These are phyloP conservation scores for Akanthomyces muscarius DNA, from an alignment of 2,329 filamentous ascomycete species.

Conservation along the genomic window DNA sequence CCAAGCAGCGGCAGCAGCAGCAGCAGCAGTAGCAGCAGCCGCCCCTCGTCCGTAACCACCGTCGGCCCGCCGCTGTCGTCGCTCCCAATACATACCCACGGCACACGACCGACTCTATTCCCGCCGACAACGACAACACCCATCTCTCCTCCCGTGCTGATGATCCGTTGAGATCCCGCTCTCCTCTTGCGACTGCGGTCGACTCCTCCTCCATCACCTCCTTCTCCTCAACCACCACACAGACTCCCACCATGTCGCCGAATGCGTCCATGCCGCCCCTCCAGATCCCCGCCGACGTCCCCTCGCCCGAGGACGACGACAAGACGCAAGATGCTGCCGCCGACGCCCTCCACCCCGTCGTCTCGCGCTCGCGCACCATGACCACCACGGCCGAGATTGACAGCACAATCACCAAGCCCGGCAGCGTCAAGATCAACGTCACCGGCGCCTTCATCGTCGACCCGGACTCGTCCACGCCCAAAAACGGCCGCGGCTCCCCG, in stretches of 20 bases:
- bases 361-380: constrained; percentile 25
- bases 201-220: not conserved
- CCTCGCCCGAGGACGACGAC: not conserved
- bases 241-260: constrained; percentile 3
- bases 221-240: not conserved
- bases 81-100: not conserved
- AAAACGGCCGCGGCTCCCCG: constrained; percentile 44
- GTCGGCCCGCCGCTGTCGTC: not conserved
- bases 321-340: constrained; percentile 5
- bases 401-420: constrained; percentile 58
- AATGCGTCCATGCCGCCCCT: not conserved
- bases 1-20: not conserved
- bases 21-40: not conserved
- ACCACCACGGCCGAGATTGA: constrained; percentile 56
- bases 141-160: not conserved
- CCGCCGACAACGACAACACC: not conserved
- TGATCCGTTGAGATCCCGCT: not conserved
- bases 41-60: not conserved
- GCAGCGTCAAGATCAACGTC: constrained; percentile 89
- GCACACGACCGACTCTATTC: not conserved
- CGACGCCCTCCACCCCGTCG: not conserved
- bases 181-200: constrained; percentile 8
- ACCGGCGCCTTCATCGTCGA: constrained; percentile 95
- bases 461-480: constrained; percentile 59
- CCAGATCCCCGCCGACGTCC: not conserved